Evolutionary conservation across 106 monocot species (phyloP), one percentile per base, ranked within the genome.

Genomic region (Allium cepa): DNA sequence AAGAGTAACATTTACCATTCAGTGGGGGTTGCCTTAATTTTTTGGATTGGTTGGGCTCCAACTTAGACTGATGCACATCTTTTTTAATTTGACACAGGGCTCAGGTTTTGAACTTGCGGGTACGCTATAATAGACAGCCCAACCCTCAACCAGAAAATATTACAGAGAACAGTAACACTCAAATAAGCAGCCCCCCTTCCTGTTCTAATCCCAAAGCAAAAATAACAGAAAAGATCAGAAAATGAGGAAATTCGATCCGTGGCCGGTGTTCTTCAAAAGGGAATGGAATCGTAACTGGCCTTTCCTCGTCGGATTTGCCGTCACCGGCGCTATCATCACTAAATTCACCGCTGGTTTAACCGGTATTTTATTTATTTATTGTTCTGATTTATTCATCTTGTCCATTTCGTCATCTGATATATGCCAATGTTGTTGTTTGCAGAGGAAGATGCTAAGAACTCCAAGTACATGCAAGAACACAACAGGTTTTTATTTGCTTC

Each of bases 191-290:
- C 4, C 36, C 36, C 5, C 36, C 0, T 36, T 36, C 36, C 3
- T 5, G 3, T 36, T 36, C 5, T 36, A 4, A 36, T 36, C 36
- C 36, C 36, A 36, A 36, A 36, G 36, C 36, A 69, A 57, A 36
- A 36, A 36, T 4, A 36, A 36, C 36, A 53, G 60, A 48, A 61
- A 60, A 60, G 55, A 62, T 69, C 15, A 50, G 18, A 64, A 17
- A 57, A 91, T 82, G 84, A 87, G 78, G 78, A 74, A 65, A 67
- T 95, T 91, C 72, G 94, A 95, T 84, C 94, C 90, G 27, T 95
- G 94, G 94, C 81, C 91, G 67, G 83, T 95, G 67, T 95, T 91
- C 91, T 91, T 95, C 85, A 78, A 69, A 76, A 72, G 94, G 64
- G 94, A 90, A 80, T 87, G 71, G 67, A 77, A 49, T 22, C 69